Conservation (phyloP, 2,329 filamentous ascomycete genomes). For the Ascochyta clinopodiicola region DNA sequence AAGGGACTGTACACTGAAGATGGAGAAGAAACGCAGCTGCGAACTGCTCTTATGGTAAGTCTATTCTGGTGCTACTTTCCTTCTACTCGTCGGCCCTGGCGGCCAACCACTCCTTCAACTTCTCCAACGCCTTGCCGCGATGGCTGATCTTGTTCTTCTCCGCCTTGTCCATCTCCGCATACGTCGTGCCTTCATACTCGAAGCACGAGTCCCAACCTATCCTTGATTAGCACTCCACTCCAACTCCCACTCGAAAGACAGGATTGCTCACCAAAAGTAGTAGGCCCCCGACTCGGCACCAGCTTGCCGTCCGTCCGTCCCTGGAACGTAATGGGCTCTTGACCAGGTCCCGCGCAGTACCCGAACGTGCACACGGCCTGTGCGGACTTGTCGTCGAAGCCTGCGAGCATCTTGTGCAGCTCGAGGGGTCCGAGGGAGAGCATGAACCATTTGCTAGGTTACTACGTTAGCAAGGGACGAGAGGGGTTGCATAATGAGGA, state of each 20-base stretch:
- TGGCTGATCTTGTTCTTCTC: constrained; percentile 95
- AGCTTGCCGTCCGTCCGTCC: constrained; percentile 86
- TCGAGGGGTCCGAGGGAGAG: constrained; percentile 80
- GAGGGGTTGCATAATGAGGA: not conserved
- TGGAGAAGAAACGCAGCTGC: not conserved
- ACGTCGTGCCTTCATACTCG: constrained; percentile 85
- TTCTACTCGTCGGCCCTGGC: constrained; percentile 43
- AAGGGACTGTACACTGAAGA: not conserved
- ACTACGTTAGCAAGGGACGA: constrained; percentile 3
- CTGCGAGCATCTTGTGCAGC: constrained; percentile 87
- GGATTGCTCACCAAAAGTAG: constrained; percentile 74
- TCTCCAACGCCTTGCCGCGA: constrained; percentile 82
- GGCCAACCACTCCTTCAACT: constrained; percentile 81
- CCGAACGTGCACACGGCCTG: constrained; percentile 96
- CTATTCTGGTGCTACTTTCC: not conserved
- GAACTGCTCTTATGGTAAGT: constrained; percentile 11
- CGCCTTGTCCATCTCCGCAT: constrained; percentile 91
- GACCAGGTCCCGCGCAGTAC: constrained; percentile 83
- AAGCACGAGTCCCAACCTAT: constrained; percentile 96
- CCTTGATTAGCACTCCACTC: not conserved
- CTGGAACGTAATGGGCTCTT: constrained; percentile 87
- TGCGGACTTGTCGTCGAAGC: constrained; percentile 88
- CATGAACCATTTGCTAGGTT: constrained; percentile 90
- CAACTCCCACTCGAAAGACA: not conserved
- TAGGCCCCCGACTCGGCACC: constrained; percentile 80